phyloP scores from a whole-genome alignment of 2,329 filamentous ascomycete genomes.

The Alternaria triticina region DNA sequence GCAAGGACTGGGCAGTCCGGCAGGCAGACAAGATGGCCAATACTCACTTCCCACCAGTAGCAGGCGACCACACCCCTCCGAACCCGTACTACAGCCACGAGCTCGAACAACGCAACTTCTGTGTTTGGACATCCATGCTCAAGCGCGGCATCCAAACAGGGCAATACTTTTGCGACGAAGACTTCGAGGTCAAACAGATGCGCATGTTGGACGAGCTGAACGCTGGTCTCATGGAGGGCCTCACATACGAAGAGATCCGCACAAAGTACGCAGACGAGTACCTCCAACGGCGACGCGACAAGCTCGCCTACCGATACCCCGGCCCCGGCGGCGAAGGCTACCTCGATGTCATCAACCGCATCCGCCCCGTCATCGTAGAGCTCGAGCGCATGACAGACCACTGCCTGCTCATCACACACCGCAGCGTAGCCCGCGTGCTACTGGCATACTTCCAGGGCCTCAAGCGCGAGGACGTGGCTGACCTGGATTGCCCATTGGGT shows the following conservation, averaged over 20 bases:
- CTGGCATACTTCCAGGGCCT: constrained; percentile 97
- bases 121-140: constrained; percentile 98
- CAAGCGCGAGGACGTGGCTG: constrained; percentile 87
- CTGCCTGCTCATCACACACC: constrained; percentile 88
- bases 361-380: constrained; percentile 94
- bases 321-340: constrained; percentile 96
- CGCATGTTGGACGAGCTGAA: constrained; percentile 98
- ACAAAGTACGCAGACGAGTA: constrained; percentile 82
- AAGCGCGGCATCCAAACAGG: constrained; percentile 87
- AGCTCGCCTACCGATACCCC: constrained; percentile 95
- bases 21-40: constrained; percentile 79
- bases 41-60: constrained; percentile 84
- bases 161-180: constrained; percentile 91
- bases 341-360: constrained; percentile 92
- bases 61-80: constrained; percentile 91
- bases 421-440: constrained; percentile 88
- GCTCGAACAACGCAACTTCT: constrained; percentile 79
- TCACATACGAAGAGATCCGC: constrained; percentile 92
- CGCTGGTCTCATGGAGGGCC: constrained; percentile 88
- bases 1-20: constrained; percentile 80
- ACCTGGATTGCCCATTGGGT: constrained; percentile 90
- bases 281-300: constrained; percentile 77
- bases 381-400: constrained; percentile 97
- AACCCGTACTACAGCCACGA: constrained; percentile 76
- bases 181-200: constrained; percentile 94